Percentiles rank a stretch among this genome's conserved stretches.
Evolutionary conservation across 169 alveolate genomes (phyloP).

Genomic region (Babesia ovata): DNA sequence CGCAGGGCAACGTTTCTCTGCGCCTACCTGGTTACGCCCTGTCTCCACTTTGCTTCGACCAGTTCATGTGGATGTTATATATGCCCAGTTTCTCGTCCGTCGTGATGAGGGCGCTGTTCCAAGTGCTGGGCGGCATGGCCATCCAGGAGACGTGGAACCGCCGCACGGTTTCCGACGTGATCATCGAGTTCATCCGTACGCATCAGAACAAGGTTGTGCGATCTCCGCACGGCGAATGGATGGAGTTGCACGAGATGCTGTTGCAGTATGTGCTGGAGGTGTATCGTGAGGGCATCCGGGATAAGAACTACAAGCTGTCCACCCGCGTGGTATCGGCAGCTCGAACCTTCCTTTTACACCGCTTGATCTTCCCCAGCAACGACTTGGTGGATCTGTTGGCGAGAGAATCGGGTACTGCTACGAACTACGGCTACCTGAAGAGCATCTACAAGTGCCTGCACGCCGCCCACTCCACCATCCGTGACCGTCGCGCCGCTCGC

Average conservation of each 20-base stretch:
- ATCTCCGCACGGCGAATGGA: not conserved
- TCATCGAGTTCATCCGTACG: slow-evolving; percentile 36
- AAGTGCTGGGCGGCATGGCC: slow-evolving; percentile 39
- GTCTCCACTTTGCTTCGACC: slow-evolving; percentile 44
- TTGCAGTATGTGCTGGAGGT: slow-evolving; percentile 9
- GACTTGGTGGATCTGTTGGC: slow-evolving; percentile 33
- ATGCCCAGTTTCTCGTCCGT: slow-evolving; percentile 44
- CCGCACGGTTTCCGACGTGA: slow-evolving; percentile 31
- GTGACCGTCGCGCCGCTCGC: not conserved
- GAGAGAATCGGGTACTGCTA: slow-evolving; percentile 22
- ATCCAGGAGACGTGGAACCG: slow-evolving; percentile 33
- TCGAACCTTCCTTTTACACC: slow-evolving; percentile 21
- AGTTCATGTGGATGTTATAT: slow-evolving; percentile 39
- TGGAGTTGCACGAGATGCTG: slow-evolving; percentile 15
- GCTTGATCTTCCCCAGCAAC: slow-evolving; percentile 3
- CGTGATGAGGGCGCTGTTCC: slow-evolving; percentile 30
- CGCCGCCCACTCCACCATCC: not conserved
- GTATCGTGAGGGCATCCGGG: slow-evolving; percentile 15
- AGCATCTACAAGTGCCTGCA: slow-evolving; percentile 50
- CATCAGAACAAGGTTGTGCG: slow-evolving; percentile 11
- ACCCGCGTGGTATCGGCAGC: slow-evolving; percentile 17
- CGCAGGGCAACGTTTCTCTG: slow-evolving; percentile 26
- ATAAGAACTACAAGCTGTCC: slow-evolving; percentile 33
- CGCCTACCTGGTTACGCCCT: slow-evolving; percentile 62
- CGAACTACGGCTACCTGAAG: slow-evolving; percentile 64